These are phyloP conservation scores for Nannochloropsis salina DNA, from an alignment of 108 stramenopile genomes.

Conservation along the genomic window DNA sequence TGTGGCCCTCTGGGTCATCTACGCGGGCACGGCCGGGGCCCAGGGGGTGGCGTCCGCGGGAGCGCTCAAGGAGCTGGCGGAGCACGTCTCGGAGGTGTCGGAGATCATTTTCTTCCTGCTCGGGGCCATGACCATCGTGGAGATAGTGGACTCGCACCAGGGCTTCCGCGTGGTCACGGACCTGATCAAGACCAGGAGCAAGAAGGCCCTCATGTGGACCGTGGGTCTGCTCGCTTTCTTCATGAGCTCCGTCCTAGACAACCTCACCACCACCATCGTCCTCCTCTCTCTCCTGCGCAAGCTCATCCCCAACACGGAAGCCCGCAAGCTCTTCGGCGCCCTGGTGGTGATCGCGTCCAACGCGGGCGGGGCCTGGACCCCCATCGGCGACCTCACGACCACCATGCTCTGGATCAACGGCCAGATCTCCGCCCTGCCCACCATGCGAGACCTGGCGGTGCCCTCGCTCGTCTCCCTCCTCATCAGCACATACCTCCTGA, in stretches of 20 bases:
- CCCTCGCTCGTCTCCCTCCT: conserved; percentile 76
- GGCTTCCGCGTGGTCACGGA: conserved; percentile 90
- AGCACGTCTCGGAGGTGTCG: conserved; percentile 83
- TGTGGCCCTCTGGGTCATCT: conserved; percentile 84
- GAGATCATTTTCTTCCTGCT: conserved; percentile 89
- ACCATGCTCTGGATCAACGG: conserved; percentile 93
- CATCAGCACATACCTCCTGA: conserved; percentile 55
- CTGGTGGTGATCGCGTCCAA: conserved; percentile 92
- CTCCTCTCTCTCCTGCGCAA: conserved; percentile 79
- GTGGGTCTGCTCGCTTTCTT: conserved; percentile 86
- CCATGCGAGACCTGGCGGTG: conserved; percentile 73
- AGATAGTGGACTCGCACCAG: conserved; percentile 87
- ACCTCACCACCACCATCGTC: conserved; percentile 87
- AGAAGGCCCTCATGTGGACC: conserved; percentile 79
- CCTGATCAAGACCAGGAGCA: conserved; percentile 74
- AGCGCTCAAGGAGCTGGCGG: conserved; percentile 68
- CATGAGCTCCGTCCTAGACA: conserved; percentile 79
- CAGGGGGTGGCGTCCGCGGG: conserved; percentile 61
- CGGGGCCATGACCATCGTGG: conserved; percentile 84
- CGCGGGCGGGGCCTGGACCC: conserved; percentile 91
- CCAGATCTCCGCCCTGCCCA: conserved; percentile 77
- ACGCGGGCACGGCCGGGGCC: conserved; percentile 72
- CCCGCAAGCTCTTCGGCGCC: conserved; percentile 78
- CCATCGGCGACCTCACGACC: conserved; percentile 89
- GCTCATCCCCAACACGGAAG: conserved; percentile 71